Conservation (phyloP, 1,284 basidiomycete species). For the Apiotrichum domesticum region DNA sequence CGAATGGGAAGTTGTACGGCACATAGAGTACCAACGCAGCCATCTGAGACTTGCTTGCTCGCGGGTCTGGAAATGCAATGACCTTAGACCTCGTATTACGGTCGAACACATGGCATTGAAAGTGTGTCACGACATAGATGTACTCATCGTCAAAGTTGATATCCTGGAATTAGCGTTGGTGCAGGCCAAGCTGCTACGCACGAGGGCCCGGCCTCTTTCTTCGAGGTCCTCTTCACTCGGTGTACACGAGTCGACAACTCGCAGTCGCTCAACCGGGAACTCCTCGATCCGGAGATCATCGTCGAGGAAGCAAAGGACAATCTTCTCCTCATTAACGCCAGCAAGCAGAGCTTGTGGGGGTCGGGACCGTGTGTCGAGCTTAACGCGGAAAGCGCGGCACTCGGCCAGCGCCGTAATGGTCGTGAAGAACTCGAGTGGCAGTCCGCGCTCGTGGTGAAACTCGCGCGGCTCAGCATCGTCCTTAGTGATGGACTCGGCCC, state of each 20-base stretch:
- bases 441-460: conserved; percentile 1
- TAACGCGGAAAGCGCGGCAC: conserved; percentile 3
- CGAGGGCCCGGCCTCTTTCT: too few relatives aligned
- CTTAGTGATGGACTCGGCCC: not conserved
- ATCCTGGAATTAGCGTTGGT: conserved; percentile 18
- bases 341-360: conserved; percentile 12
- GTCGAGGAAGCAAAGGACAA: not conserved
- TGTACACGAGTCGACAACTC: too few relatives aligned
- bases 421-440: conserved; percentile 23
- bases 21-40: not conserved
- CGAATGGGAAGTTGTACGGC: not conserved
- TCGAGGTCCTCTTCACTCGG: too few relatives aligned
- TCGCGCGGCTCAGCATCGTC: not conserved
- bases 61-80: conserved; percentile 17
- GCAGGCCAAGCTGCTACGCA: too few relatives aligned
- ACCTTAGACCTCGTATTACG: conserved; percentile 14
- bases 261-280: not conserved
- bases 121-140: conserved; percentile 25
- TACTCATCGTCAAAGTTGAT: conserved; percentile 38
- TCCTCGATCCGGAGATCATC: not conserved
- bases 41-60: not conserved
- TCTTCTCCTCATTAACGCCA: conserved; percentile 2
- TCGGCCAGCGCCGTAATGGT: conserved; percentile 18
- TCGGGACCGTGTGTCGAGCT: not conserved
- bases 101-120: conserved; percentile 20